These are phyloP conservation scores for Collariella sp. DNA, from an alignment of 495 filamentous ascomycete genomes.

Conservation along the genomic window DNA sequence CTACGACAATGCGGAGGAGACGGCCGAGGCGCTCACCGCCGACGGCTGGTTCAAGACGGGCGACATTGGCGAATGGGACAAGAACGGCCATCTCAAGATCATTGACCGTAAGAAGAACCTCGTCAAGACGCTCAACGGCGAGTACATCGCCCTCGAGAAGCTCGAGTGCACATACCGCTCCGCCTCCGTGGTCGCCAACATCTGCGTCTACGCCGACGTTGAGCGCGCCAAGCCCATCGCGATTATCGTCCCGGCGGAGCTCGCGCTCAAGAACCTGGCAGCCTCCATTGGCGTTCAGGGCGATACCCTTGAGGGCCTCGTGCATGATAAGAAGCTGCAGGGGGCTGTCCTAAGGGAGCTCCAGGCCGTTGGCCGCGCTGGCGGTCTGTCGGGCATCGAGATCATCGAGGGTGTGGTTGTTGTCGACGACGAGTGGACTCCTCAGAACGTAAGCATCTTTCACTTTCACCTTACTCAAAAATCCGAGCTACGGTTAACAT, in stretches of 20 bases:
- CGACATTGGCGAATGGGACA: conserved; percentile 86
- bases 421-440: conserved; percentile 95
- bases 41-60: conserved; percentile 96
- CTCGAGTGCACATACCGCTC: conserved; percentile 93
- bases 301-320: conserved; percentile 62
- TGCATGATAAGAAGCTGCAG: conserved; percentile 77
- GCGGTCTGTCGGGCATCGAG: conserved; percentile 76
- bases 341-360: conserved; percentile 72
- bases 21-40: conserved; percentile 58
- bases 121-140: conserved; percentile 90
- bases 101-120: conserved; percentile 99
- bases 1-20: conserved; percentile 78
- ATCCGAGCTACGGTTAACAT: conserved; percentile 18
- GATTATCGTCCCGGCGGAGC: conserved; percentile 86
- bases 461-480: not conserved
- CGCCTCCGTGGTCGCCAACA: conserved; percentile 77
- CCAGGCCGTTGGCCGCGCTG: conserved; percentile 62
- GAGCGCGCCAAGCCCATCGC: conserved; percentile 80
- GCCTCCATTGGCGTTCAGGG: conserved; percentile 61
- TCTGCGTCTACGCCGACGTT: conserved; percentile 83
- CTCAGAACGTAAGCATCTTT: conserved; percentile 69
- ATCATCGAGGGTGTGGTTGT: conserved; percentile 88
- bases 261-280: conserved; percentile 77
- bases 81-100: conserved; percentile 71
- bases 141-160: conserved; percentile 99